These are phyloP conservation scores for Nigrospora osmanthi DNA, from an alignment of 2,329 filamentous ascomycete genomes.

Conservation along the genomic window DNA sequence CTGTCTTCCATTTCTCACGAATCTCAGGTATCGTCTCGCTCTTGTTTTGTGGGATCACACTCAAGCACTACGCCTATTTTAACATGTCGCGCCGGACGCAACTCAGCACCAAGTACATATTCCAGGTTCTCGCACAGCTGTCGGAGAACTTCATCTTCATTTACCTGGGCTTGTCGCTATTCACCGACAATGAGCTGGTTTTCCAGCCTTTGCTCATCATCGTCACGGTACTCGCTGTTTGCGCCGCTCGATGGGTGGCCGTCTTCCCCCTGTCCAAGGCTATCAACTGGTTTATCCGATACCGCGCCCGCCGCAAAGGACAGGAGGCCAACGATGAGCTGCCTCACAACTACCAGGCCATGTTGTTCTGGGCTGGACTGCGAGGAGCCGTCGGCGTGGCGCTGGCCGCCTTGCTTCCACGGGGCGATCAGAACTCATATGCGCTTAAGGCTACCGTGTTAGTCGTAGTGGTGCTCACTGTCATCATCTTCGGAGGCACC, in stretches of 20 bases:
- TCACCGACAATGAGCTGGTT: constrained; percentile 79
- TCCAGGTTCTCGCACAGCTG: constrained; percentile 87
- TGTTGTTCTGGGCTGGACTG: constrained; percentile 98
- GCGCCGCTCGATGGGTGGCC: constrained; percentile 82
- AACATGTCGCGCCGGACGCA: constrained; percentile 99
- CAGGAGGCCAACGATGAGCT: constrained; percentile 76
- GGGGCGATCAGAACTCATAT: constrained; percentile 67
- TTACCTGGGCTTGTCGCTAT: constrained; percentile 88
- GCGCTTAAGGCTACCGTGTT: constrained; percentile 91
- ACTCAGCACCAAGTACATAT: constrained; percentile 95
- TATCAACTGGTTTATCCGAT: constrained; percentile 90
- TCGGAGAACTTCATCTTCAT: constrained; percentile 99
- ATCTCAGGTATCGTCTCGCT: constrained; percentile 81
- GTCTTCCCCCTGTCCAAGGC: constrained; percentile 86
- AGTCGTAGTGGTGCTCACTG: constrained; percentile 92
- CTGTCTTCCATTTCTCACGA: constrained; percentile 1
- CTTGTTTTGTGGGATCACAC: constrained; percentile 93
- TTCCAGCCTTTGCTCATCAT: constrained; percentile 96
- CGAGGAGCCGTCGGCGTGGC: constrained; percentile 94
- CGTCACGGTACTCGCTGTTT: constrained; percentile 85
- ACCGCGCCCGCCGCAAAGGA: constrained; percentile 70
- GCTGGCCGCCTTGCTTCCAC: constrained; percentile 69
- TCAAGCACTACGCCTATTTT: constrained; percentile 99
- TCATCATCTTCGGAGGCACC: constrained; percentile 97
- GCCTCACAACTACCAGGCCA: constrained; percentile 93